These are phyloP conservation scores for Hymenoscyphus salicellus DNA, from an alignment of 2,329 filamentous ascomycete species.

Conservation along the genomic window DNA sequence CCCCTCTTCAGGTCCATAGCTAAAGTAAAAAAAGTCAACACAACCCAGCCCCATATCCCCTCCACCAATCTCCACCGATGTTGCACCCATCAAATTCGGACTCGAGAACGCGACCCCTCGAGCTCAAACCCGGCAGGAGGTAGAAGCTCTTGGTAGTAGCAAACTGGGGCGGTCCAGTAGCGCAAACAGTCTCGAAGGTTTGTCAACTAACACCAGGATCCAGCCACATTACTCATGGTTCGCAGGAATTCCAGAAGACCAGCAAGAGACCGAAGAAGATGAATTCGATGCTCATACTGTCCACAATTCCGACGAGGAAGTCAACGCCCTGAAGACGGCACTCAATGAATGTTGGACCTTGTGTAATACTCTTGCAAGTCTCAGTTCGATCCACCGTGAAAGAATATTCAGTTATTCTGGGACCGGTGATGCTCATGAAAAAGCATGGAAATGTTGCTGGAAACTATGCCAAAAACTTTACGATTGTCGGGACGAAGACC, in stretches of 20 bases:
- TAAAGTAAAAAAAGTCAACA: conserved; percentile 25
- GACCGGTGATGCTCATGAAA: conserved; percentile 74
- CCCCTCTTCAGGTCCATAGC: neutral
- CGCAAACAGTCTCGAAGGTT: conserved; percentile 76
- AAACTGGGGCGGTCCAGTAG: conserved; percentile 60
- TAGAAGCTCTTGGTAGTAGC: conserved; percentile 52
- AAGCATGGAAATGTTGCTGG: conserved; percentile 94
- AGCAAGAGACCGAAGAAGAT: conserved; percentile 52
- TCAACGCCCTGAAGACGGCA: conserved; percentile 68
- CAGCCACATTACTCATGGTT: conserved; percentile 28
- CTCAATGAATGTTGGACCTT: conserved; percentile 89
- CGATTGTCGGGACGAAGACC: conserved; percentile 70
- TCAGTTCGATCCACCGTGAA: conserved; percentile 80
- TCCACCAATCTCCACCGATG: conserved; percentile 72
- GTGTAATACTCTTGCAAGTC: conserved; percentile 82
- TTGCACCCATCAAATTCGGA: conserved; percentile 64
- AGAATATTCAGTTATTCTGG: conserved; percentile 74
- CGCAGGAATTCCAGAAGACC: conserved; percentile 39
- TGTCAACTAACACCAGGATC: conserved; percentile 29
- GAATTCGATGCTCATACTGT: conserved; percentile 44
- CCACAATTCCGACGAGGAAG: conserved; percentile 54
- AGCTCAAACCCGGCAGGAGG: conserved; percentile 77
- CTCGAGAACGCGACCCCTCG: conserved; percentile 71
- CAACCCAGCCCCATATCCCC: conserved; percentile 43
- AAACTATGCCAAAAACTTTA: conserved; percentile 87